Evolutionary conservation across 495 filamentous ascomycete species (phyloP).

Genomic region (Hyaloscypha hepaticicola): DNA sequence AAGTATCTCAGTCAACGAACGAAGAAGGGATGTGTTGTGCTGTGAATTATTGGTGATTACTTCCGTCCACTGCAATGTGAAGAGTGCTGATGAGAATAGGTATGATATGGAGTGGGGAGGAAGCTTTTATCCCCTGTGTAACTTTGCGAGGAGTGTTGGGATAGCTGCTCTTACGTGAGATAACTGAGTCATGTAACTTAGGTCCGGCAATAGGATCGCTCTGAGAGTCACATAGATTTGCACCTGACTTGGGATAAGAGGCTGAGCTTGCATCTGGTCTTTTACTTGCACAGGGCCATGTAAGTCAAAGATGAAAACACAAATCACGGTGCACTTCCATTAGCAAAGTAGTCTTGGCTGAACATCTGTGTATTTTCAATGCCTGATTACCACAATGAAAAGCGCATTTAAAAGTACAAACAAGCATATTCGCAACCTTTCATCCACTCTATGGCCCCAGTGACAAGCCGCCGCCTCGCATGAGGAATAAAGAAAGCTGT

Average conservation of each 20-base stretch:
- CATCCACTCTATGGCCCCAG: conserved; percentile 24
- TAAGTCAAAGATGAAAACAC: no score
- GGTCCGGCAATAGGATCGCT: no score
- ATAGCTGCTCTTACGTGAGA: conserved; percentile 11
- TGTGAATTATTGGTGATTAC: conserved; percentile 74
- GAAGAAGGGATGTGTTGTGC: conserved; percentile 67
- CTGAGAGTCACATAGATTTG: no score
- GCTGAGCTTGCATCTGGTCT: no score
- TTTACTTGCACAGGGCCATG: no score
- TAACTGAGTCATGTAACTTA: no score
- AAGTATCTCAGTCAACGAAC: conserved; percentile 65
- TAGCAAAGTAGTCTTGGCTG: neutral
- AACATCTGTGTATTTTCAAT: conserved; percentile 15
- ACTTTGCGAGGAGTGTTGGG: conserved; percentile 47
- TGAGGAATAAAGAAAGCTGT: conserved; percentile 13
- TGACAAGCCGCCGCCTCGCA: conserved; percentile 18
- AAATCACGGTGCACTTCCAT: neutral
- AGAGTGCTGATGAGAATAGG: conserved; percentile 39
- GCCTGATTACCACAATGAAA: conserved; percentile 32
- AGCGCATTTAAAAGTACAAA: conserved; percentile 32
- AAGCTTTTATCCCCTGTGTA: conserved; percentile 53
- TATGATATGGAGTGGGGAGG: conserved; percentile 69
- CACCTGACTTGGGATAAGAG: no score
- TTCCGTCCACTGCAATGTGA: neutral
- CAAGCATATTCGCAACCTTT: conserved; percentile 15